These are phyloP conservation scores for Colletotrichum echinochloae DNA, from an alignment of 2,329 filamentous ascomycete genomes.

Conservation along the genomic window DNA sequence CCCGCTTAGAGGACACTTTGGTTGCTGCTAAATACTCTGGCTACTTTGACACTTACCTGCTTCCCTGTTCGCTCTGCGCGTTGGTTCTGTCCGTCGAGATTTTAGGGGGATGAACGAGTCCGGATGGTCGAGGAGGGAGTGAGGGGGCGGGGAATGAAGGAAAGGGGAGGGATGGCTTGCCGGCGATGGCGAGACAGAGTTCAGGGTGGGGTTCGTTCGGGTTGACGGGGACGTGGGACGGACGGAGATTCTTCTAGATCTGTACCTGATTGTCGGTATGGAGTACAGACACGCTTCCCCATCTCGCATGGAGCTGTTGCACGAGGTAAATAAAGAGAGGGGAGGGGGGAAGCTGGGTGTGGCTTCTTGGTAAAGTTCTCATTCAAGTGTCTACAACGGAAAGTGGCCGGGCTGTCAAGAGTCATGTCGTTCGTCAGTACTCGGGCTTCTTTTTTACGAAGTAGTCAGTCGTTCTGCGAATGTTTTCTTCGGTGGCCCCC, in stretches of 20 bases:
- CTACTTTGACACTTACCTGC: too few species aligned
- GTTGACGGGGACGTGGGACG: constrained; percentile 17
- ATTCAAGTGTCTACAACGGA: neutral
- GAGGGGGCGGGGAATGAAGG: neutral
- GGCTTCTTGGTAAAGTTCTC: neutral
- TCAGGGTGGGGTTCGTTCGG: neutral
- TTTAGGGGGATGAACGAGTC: neutral
- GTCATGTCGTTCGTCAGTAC: neutral
- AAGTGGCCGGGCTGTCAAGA: neutral
- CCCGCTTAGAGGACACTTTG: too few species aligned
- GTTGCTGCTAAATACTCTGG: too few species aligned
- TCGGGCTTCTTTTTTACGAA: too few species aligned
- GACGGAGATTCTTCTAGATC: constrained; percentile 36
- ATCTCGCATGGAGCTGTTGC: constrained; percentile 18
- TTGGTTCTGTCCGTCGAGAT: neutral
- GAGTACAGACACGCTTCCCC: neutral
- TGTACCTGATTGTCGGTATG: constrained; percentile 36
- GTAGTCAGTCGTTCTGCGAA: neutral
- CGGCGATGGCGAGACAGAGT: neutral
- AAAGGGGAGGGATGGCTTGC: neutral
- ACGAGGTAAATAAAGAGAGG: constrained; percentile 3
- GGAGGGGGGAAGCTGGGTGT: neutral
- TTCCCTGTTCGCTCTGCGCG: neutral
- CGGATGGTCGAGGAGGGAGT: neutral
- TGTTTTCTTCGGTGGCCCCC: neutral